Evolutionary conservation across 2,329 filamentous ascomycete genomes (phyloP).

Genomic region (Sclerotiophoma versabilis): DNA sequence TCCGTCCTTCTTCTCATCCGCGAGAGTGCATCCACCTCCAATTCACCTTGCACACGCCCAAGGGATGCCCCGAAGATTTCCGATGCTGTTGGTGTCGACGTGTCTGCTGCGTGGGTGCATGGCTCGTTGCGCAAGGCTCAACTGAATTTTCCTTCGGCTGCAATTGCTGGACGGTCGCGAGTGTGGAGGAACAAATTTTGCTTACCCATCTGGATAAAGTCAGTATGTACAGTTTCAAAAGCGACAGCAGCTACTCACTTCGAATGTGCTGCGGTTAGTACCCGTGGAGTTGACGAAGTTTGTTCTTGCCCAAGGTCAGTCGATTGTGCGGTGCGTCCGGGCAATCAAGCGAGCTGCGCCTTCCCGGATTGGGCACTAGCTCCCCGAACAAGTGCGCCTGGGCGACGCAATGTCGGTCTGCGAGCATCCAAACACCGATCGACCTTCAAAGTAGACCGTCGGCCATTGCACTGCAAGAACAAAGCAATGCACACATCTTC

Average conservation of each 20-base stretch:
- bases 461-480: conserved; percentile 1
- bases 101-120: conserved; percentile 6
- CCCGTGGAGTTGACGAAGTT: conserved; percentile 43
- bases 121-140: conserved; percentile 24
- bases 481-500: conserved; percentile 12
- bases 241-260: conserved; percentile 52
- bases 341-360: conserved; percentile 32
- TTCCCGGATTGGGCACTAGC: conserved; percentile 12
- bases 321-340: conserved; percentile 25
- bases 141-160: conserved; percentile 36
- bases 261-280: conserved; percentile 60
- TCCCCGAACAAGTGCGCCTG: conserved; percentile 7
- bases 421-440: conserved; percentile 9
- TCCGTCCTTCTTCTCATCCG: neutral
- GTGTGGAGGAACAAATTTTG: conserved; percentile 40
- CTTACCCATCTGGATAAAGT: conserved; percentile 68
- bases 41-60: neutral
- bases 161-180: conserved; percentile 41
- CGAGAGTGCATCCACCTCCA: neutral
- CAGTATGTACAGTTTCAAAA: conserved; percentile 20
- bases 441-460: conserved; percentile 1
- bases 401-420: conserved; percentile 11
- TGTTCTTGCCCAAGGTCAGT: conserved; percentile 22
- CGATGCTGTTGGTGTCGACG: neutral
- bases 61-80: neutral